Evolutionary conservation across 2,329 filamentous ascomycete species (phyloP).

Genomic region (Xylaria sp.): DNA sequence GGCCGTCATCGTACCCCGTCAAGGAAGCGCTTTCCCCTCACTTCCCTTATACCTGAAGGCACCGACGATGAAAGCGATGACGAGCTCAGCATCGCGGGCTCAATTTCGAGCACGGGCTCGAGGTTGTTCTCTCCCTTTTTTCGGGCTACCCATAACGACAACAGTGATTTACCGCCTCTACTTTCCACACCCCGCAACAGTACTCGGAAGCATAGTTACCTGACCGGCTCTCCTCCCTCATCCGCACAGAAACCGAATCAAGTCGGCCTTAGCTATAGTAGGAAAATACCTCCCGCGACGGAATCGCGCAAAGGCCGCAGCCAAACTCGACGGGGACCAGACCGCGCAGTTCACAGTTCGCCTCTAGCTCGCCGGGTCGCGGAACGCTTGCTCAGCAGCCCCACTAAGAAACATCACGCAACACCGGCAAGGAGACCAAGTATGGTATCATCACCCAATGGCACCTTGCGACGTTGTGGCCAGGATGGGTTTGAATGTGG

Average conservation of each 20-base stretch:
- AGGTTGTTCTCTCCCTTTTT: slow-evolving; percentile 27
- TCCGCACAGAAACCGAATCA: slow-evolving; percentile 17
- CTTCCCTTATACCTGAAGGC: slow-evolving; percentile 40
- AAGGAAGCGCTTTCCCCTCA: slow-evolving; percentile 40
- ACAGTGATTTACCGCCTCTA: slow-evolving; percentile 22
- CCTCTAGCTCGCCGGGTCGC: slow-evolving; percentile 44
- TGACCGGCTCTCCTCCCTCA: slow-evolving; percentile 10
- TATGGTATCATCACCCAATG: slow-evolving; percentile 29
- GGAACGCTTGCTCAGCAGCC: slow-evolving; percentile 40
- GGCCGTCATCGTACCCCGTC: slow-evolving; percentile 22
- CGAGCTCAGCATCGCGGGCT: slow-evolving; percentile 42
- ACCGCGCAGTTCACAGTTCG: slow-evolving; percentile 43
- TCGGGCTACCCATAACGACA: slow-evolving; percentile 15
- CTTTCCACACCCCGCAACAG: slow-evolving; percentile 36
- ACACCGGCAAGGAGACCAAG: slow-evolving; percentile 36
- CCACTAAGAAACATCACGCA: slow-evolving; percentile 40
- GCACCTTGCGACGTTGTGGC: slow-evolving; percentile 56
- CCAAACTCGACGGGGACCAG: slow-evolving; percentile 20
- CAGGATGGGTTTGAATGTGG: slow-evolving; percentile 66
- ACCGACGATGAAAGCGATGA: slow-evolving; percentile 43
- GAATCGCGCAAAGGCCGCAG: slow-evolving; percentile 38
- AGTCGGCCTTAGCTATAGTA: slow-evolving; percentile 5
- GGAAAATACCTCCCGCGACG: slow-evolving; percentile 37
- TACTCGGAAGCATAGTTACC: slow-evolving; percentile 27
- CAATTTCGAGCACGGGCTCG: slow-evolving; percentile 28